Conservation (phyloP, 768 basidiomycete genomes). For the Auricularia sp. region DNA sequence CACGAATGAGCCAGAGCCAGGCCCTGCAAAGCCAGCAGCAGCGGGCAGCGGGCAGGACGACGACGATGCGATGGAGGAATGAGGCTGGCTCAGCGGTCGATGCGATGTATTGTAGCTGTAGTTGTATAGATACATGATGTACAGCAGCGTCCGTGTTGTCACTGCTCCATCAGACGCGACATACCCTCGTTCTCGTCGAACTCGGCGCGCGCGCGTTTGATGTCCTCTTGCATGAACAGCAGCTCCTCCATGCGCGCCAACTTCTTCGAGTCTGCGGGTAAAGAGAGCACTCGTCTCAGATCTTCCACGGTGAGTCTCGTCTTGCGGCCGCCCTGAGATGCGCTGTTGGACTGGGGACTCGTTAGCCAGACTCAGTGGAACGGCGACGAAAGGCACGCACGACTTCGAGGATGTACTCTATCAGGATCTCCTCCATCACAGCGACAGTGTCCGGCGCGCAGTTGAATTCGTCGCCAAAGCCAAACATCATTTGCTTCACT, state of each 20-base stretch:
- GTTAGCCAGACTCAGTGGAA: not conserved
- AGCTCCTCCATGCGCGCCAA: constrained; percentile 87
- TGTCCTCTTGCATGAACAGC: constrained; percentile 88
- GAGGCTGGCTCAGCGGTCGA: constrained; percentile 8
- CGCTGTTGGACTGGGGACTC: constrained; percentile 52
- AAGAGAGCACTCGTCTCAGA: constrained; percentile 64
- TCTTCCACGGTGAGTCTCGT: constrained; percentile 78
- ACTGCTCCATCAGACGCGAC: constrained; percentile 17
- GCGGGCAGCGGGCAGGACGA: constrained; percentile 17
- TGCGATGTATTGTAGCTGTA: not conserved
- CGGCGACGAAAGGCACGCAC: constrained; percentile 35
- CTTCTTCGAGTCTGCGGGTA: constrained; percentile 85
- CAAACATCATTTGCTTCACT: constrained; percentile 87
- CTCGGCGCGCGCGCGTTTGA: constrained; percentile 75
- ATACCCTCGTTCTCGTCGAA: constrained; percentile 50
- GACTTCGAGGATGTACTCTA: constrained; percentile 84
- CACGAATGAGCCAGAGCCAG: constrained; percentile 11
- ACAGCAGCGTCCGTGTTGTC: not conserved
- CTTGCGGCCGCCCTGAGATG: constrained; percentile 60
- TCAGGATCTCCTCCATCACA: constrained; percentile 88
- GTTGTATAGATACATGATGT: not conserved
- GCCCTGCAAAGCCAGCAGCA: constrained; percentile 8
- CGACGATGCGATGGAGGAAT: constrained; percentile 61
- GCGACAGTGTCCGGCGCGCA: constrained; percentile 80
- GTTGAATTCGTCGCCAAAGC: constrained; percentile 85